Evolutionary conservation across 1,284 basidiomycete genomes (phyloP).

Genomic region (Lentinus polychrous): DNA sequence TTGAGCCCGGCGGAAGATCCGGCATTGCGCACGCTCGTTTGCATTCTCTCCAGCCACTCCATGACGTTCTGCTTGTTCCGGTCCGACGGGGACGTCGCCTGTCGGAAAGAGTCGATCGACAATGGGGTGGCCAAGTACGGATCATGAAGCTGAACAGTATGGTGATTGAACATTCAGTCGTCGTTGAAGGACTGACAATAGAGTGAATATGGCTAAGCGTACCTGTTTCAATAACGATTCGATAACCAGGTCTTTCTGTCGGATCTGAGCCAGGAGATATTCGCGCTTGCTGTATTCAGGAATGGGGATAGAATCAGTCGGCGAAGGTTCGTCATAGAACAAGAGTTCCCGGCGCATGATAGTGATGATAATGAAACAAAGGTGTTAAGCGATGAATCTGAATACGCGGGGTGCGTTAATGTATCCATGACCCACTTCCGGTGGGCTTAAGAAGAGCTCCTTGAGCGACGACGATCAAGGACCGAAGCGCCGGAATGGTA

Average conservation of each 20-base stretch:
- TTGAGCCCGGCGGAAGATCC: constrained; percentile 19
- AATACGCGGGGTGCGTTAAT: too few species aligned
- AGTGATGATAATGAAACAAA: neutral
- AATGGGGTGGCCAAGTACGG: constrained; percentile 71
- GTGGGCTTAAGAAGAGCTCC: neutral
- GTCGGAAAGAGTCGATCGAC: constrained; percentile 66
- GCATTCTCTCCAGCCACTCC: constrained; percentile 58
- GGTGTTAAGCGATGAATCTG: too few species aligned
- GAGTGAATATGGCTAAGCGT: too few species aligned
- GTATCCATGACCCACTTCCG: constrained; percentile 8
- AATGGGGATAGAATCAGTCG: constrained; percentile 29
- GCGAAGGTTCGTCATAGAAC: constrained; percentile 5
- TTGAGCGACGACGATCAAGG: neutral
- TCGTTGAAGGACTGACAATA: neutral
- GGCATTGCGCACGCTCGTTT: constrained; percentile 29
- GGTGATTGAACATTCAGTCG: too few species aligned
- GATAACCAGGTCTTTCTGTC: constrained; percentile 78
- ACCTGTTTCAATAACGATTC: constrained; percentile 77
- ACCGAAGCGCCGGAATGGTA: constrained; percentile 15
- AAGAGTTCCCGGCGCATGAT: too few species aligned
- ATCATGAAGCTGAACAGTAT: constrained; percentile 78
- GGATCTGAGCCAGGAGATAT: constrained; percentile 72
- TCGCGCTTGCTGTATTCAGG: constrained; percentile 61
- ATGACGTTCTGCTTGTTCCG: constrained; percentile 58
- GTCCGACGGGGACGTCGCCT: constrained; percentile 68